Evolutionary conservation across 129 eudicot species (phyloP).

Genomic region (Calendula officinalis): DNA sequence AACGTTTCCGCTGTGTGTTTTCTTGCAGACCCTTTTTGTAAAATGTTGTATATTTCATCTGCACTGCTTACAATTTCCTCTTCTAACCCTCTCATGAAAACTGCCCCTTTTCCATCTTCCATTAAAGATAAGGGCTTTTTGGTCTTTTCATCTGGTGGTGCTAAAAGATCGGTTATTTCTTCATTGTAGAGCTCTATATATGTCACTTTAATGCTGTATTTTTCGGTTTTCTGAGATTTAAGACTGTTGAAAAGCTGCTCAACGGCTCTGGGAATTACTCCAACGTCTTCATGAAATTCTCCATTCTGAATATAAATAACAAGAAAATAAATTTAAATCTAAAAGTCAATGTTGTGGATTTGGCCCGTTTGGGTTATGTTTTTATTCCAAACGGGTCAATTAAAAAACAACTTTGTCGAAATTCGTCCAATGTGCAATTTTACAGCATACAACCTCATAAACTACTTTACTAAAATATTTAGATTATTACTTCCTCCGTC

Average conservation of each 20-base stretch:
- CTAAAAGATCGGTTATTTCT: slow-evolving; percentile 60
- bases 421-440: too few relatives aligned
- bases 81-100: slow-evolving; percentile 58
- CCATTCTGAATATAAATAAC: slow-evolving; percentile 39
- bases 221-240: slow-evolving; percentile 49
- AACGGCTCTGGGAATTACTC: slow-evolving; percentile 67
- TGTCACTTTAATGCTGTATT: slow-evolving; percentile 52
- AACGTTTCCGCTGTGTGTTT: slow-evolving; percentile 62
- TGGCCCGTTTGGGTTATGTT: not conserved
- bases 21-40: slow-evolving; percentile 52
- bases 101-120: slow-evolving; percentile 73
- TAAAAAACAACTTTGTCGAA: not conserved
- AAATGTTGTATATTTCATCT: slow-evolving; percentile 50
- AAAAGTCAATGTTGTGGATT: not conserved
- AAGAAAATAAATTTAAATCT: not conserved
- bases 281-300: slow-evolving; percentile 53
- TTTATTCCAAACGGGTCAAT: not conserved
- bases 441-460: too few relatives aligned
- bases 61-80: slow-evolving; percentile 61
- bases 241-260: slow-evolving; percentile 48
- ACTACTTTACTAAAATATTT: too few relatives aligned
- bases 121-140: slow-evolving; percentile 49
- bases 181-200: slow-evolving; percentile 64
- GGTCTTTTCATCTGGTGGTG: slow-evolving; percentile 41
- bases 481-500: too few relatives aligned